Conservation (phyloP, 495 filamentous ascomycete species). For the Penicillium turbatum region DNA sequence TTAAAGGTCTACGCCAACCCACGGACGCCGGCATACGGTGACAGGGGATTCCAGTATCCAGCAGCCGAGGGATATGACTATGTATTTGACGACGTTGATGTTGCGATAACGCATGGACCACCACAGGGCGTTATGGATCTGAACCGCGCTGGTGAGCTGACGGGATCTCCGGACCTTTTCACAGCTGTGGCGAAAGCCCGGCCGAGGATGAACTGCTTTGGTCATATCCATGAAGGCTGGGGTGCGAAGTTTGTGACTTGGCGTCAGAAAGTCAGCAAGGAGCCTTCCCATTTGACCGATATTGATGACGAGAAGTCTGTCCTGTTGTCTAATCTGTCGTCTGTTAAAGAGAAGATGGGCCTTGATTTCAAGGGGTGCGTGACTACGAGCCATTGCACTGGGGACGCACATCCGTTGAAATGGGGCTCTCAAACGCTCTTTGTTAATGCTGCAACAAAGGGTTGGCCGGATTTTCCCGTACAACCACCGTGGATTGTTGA, state of each 20-base stretch:
- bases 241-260: slow-evolving; percentile 60
- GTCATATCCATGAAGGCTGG: slow-evolving; percentile 69
- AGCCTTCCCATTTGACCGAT: slow-evolving; percentile 41
- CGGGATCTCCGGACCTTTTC: slow-evolving; percentile 58
- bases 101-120: slow-evolving; percentile 67
- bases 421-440: slow-evolving; percentile 54
- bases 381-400: slow-evolving; percentile 32
- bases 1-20: slow-evolving; percentile 64
- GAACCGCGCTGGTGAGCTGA: slow-evolving; percentile 26
- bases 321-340: slow-evolving; percentile 38
- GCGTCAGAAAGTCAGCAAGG: slow-evolving; percentile 32
- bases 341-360: background rate
- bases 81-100: slow-evolving; percentile 46
- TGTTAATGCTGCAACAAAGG: slow-evolving; percentile 62
- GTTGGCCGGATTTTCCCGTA: slow-evolving; percentile 18
- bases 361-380: background rate
- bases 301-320: slow-evolving; percentile 45
- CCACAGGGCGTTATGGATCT: slow-evolving; percentile 53
- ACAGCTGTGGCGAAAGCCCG: slow-evolving; percentile 47
- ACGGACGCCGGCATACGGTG: slow-evolving; percentile 52
- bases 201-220: slow-evolving; percentile 64
- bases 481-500: slow-evolving; percentile 54
- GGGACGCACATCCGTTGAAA: slow-evolving; percentile 28
- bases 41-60: slow-evolving; percentile 58
- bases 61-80: slow-evolving; percentile 45